Evolutionary conservation across 768 basidiomycete species (phyloP).

Genomic region (Lactarius vividus): DNA sequence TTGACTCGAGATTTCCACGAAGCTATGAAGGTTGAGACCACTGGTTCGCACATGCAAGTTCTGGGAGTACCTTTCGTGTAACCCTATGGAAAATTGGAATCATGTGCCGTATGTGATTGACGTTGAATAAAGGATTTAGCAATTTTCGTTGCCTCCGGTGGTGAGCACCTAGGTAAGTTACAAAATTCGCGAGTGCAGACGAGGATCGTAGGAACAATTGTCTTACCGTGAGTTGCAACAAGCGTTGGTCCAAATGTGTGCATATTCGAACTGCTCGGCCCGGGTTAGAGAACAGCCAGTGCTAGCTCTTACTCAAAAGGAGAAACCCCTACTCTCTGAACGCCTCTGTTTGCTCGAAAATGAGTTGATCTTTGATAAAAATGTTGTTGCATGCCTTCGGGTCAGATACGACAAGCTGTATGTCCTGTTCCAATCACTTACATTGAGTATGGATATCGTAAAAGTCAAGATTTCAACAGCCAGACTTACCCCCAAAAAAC

Average conservation of each 20-base stretch:
- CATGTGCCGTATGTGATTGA: slow-evolving; percentile 27
- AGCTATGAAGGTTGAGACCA: slow-evolving; percentile 40
- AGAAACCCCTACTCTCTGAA: slow-evolving; percentile 15
- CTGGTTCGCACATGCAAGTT: slow-evolving; percentile 35
- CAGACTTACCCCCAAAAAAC: background rate
- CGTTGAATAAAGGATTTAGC: slow-evolving; percentile 2
- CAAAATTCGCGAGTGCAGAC: background rate
- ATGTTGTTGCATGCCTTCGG: background rate
- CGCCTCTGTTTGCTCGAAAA: background rate
- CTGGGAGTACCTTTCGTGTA: slow-evolving; percentile 14
- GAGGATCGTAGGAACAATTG: background rate
- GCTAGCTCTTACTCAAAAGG: slow-evolving; percentile 8
- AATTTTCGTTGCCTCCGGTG: slow-evolving; percentile 24
- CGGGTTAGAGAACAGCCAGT: background rate
- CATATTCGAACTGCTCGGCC: background rate
- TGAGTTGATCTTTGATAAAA: background rate
- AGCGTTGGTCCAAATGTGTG: slow-evolving; percentile 18
- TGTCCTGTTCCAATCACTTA: background rate
- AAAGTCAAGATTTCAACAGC: background rate
- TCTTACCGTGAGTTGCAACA: background rate
- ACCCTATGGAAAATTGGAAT: slow-evolving; percentile 27
- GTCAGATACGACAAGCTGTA: slow-evolving; percentile 17
- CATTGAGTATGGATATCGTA: background rate
- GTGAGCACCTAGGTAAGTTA: slow-evolving; percentile 20
- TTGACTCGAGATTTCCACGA: slow-evolving; percentile 27